These are phyloP conservation scores for Rheum nobile DNA, from an alignment of 148 eudicot genomes.

Conservation along the genomic window DNA sequence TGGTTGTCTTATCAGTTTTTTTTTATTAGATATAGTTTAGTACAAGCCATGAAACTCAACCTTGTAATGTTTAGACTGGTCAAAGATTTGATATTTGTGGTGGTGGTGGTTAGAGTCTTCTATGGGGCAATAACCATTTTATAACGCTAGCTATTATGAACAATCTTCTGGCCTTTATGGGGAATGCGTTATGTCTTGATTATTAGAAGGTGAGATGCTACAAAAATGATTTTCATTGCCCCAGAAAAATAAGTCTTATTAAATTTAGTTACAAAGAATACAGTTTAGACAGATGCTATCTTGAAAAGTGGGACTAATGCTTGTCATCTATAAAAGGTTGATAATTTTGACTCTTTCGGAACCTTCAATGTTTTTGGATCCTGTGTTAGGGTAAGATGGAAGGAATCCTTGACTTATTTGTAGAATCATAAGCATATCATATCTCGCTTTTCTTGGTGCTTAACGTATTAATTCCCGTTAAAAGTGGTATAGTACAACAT, in stretches of 20 bases:
- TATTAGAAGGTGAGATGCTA: background rate
- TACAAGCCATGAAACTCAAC: background rate
- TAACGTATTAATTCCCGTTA: background rate
- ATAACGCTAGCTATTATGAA: background rate
- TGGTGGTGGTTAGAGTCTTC: background rate
- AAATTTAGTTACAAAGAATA: background rate
- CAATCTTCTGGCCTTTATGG: background rate
- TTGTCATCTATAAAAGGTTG: background rate
- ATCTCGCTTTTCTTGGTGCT: background rate
- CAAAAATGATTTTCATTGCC: background rate
- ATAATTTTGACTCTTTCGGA: background rate
- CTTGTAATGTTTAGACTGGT: background rate
- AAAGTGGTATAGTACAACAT: background rate
- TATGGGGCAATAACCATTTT: background rate
- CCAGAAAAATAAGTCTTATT: background rate
- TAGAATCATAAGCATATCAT: background rate
- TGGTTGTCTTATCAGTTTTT: background rate
- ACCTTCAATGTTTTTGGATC: background rate
- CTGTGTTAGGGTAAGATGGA: background rate
- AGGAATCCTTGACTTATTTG: background rate
- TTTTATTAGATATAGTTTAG: background rate
- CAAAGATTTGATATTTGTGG: background rate
- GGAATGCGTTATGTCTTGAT: background rate
- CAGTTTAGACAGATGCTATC: background rate
- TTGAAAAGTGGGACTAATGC: background rate